phyloP scores from a whole-genome alignment of 768 basidiomycete genomes.

The Auriscalpium orientale region DNA sequence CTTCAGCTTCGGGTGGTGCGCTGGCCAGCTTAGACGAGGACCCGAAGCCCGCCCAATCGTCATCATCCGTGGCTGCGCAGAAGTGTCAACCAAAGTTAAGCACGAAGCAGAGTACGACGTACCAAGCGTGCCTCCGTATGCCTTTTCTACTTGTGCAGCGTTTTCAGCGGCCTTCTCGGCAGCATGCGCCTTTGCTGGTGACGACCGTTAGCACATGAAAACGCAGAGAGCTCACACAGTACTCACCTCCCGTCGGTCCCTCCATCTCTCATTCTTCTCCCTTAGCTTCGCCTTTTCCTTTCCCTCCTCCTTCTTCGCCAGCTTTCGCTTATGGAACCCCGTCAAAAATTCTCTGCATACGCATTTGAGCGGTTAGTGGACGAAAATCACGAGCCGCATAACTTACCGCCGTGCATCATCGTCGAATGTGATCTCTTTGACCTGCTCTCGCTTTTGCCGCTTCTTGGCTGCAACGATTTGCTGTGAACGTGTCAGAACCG shows the following conservation, averaged over 20 bases:
- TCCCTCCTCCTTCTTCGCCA: slow-evolving; percentile 72
- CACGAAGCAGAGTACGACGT: neutral
- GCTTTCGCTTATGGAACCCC: slow-evolving; percentile 89
- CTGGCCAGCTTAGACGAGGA: slow-evolving; percentile 23
- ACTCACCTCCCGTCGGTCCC: slow-evolving; percentile 71
- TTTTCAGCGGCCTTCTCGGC: slow-evolving; percentile 74
- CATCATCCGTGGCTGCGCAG: slow-evolving; percentile 29
- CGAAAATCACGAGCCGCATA: neutral
- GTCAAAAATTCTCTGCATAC: slow-evolving; percentile 75
- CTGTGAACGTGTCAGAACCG: slow-evolving; percentile 57
- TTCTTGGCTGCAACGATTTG: slow-evolving; percentile 59
- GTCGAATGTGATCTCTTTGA: slow-evolving; percentile 81
- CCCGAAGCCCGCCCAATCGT: slow-evolving; percentile 40
- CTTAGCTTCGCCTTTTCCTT: slow-evolving; percentile 66
- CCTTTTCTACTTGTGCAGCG: slow-evolving; percentile 67
- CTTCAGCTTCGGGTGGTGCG: slow-evolving; percentile 31
- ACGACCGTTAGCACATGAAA: slow-evolving; percentile 8
- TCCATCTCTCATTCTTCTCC: slow-evolving; percentile 68
- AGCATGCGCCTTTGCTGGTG: slow-evolving; percentile 62
- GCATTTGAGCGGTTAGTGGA: neutral
- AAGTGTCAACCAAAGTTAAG: too few species aligned
- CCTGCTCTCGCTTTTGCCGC: slow-evolving; percentile 54
- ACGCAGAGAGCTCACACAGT: slow-evolving; percentile 6
- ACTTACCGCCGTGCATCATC: slow-evolving; percentile 72
- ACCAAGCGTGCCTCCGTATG: slow-evolving; percentile 39